phyloP scores from a whole-genome alignment of 345 rosid species.

The Raphanus sativus region DNA sequence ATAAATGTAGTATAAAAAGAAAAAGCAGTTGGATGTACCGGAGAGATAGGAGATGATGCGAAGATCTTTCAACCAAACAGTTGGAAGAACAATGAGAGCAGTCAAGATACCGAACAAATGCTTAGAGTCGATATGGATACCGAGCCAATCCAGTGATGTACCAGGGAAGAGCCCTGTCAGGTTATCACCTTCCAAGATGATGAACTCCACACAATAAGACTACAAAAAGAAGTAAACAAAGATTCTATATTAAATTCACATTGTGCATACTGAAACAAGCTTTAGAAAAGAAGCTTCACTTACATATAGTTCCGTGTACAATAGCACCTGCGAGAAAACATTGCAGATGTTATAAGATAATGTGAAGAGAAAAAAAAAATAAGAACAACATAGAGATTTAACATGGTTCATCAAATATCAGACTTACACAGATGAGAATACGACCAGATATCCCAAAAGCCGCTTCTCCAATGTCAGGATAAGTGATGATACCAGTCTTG shows the following conservation, averaged over 20 bases:
- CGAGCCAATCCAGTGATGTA: conserved; percentile 57
- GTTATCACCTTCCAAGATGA: conserved; percentile 91
- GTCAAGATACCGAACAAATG: conserved; percentile 78
- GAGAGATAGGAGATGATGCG: conserved; percentile 86
- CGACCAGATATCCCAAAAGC: conserved; percentile 94
- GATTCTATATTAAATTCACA: conserved; percentile 15
- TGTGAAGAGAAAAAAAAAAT: neutral
- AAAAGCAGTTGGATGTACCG: conserved; percentile 41
- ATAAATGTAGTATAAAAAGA: neutral
- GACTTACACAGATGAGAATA: conserved; percentile 71
- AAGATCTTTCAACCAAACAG: conserved; percentile 79
- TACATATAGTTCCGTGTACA: conserved; percentile 82
- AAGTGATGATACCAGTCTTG: conserved; percentile 62
- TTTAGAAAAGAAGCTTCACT: conserved; percentile 38
- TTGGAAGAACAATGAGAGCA: conserved; percentile 77
- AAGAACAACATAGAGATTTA: neutral
- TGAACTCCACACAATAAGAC: conserved; percentile 91
- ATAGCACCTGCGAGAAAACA: conserved; percentile 53
- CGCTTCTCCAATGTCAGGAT: conserved; percentile 94
- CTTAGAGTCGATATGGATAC: conserved; percentile 60
- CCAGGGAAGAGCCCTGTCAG: conserved; percentile 83
- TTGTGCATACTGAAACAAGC: conserved; percentile 3
- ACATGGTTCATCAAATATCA: neutral
- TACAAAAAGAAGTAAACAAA: conserved; percentile 38
- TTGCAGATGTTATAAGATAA: neutral